These are phyloP conservation scores for Leccinellum luteum DNA, from an alignment of 768 basidiomycete species.

Conservation along the genomic window DNA sequence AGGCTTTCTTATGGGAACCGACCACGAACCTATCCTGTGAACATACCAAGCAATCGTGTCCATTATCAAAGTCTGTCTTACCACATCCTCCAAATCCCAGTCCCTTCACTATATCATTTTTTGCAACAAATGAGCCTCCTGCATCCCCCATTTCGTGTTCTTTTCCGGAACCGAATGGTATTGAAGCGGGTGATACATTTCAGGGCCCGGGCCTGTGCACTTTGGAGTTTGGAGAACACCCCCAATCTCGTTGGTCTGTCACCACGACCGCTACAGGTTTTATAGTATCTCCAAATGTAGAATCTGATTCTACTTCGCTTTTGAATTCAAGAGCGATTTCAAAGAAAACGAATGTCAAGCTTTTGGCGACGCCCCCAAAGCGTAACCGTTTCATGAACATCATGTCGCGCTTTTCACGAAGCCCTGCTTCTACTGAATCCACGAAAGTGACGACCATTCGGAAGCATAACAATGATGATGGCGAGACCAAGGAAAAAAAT, in stretches of 20 bases:
- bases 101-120: background rate
- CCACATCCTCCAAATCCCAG: slow-evolving; percentile 5
- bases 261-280: slow-evolving; percentile 26
- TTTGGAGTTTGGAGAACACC: background rate
- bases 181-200: too few species aligned
- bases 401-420: slow-evolving; percentile 29
- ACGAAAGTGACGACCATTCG: background rate
- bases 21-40: background rate
- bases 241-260: slow-evolving; percentile 29
- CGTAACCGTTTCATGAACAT: slow-evolving; percentile 31
- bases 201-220: slow-evolving; percentile 6
- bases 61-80: background rate
- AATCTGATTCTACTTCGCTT: background rate
- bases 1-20: background rate
- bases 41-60: slow-evolving; percentile 1
- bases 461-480: slow-evolving; percentile 13
- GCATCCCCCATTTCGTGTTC: slow-evolving; percentile 1
- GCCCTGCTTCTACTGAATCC: slow-evolving; percentile 18
- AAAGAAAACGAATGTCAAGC: slow-evolving; percentile 15
- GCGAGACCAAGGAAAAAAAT: slow-evolving; percentile 17
- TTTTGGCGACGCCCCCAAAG: slow-evolving; percentile 23
- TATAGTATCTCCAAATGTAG: slow-evolving; percentile 10
- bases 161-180: background rate
- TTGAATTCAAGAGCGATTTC: slow-evolving; percentile 8
- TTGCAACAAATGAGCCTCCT: slow-evolving; percentile 1